These are phyloP conservation scores for Annulohypoxylon truncatum DNA, from an alignment of 2,329 filamentous ascomycete species.

Conservation along the genomic window DNA sequence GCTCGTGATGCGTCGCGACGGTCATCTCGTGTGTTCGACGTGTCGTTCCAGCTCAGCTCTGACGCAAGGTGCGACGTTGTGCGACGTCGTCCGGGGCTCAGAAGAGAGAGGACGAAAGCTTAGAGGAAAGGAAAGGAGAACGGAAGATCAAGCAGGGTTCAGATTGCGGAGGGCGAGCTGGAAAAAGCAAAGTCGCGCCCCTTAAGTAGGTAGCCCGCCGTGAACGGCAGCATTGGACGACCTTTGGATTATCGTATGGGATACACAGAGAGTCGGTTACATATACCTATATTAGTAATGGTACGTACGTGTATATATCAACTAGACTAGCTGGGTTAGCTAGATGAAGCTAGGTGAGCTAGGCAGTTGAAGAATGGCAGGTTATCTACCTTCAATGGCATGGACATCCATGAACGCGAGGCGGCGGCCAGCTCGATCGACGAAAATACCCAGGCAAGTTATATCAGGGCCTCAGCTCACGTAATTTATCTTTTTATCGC, in stretches of 20 bases:
- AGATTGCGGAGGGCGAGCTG: neutral
- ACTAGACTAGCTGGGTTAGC: no score
- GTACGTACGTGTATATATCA: no score
- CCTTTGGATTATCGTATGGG: neutral
- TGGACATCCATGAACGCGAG: neutral
- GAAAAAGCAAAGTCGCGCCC: neutral
- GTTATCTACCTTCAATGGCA: no score
- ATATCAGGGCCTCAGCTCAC: conserved; percentile 17
- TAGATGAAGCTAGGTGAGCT: no score
- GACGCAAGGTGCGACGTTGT: neutral
- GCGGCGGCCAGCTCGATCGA: neutral
- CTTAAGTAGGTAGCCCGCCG: conserved; percentile 17
- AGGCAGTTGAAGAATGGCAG: no score
- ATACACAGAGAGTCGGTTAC: neutral
- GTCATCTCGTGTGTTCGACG: conserved; percentile 23
- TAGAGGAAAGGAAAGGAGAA: neutral
- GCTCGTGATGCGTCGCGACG: neutral
- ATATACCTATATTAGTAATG: neutral
- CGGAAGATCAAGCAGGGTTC: neutral
- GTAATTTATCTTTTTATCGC: conserved; percentile 17
- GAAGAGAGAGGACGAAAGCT: neutral
- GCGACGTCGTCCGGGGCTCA: conserved; percentile 6
- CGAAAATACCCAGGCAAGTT: neutral
- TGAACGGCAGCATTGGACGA: neutral
- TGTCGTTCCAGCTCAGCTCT: neutral